Evolutionary conservation across 192 early-diverging fungal genomes (phyloP), one percentile per base, ranked within the genome.

Genomic region (Podila minutissima): DNA sequence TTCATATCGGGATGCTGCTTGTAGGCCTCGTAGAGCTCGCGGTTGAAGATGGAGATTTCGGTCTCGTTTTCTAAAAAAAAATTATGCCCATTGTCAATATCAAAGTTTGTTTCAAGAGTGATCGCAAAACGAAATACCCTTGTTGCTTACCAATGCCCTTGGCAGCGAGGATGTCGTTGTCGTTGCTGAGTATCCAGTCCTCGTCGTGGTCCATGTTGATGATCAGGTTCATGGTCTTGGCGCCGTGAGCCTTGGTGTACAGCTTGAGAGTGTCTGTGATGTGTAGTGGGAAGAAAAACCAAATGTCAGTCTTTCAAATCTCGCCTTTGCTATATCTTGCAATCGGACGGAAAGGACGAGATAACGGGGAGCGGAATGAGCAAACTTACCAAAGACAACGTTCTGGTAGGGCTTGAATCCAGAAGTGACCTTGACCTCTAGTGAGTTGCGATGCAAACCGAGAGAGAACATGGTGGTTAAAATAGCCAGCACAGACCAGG

Each of bases 201-300:
- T 88, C 88, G 55, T 91, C 89, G 61, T 95, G 85, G 31, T 94
- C 94, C 55, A 94, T 74, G 74, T 97, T 97, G 79, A 97, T 96
- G 55, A 95, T 92, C 59, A 97, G 85, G 77, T 95, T 95, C 78
- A 90, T 89, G 19, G 94, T 91, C 90, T 95, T 95, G 48, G 88
- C 74, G 33, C 93, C 93, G 74, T 92, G 90, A 17, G 92, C 89
- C 28, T 89, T 87, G 17, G 90, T 90, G 71, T 95, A 95, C 24
- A 94, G 66, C 75, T 95, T 95, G 46, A 95, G 72, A 3, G 93
- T 92, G 75, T 95, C 93, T 93, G 65, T 59, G 64, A 8, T 5
- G 55, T n/a, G 26, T 8, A 24, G n/a, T 22, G 48, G 38, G 15
- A 59, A 13, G 37, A 24, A 33, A 5, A 46, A 63, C 3, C 0